phyloP scores from a whole-genome alignment of 768 basidiomycete genomes.

The Tulasnella sp. region DNA sequence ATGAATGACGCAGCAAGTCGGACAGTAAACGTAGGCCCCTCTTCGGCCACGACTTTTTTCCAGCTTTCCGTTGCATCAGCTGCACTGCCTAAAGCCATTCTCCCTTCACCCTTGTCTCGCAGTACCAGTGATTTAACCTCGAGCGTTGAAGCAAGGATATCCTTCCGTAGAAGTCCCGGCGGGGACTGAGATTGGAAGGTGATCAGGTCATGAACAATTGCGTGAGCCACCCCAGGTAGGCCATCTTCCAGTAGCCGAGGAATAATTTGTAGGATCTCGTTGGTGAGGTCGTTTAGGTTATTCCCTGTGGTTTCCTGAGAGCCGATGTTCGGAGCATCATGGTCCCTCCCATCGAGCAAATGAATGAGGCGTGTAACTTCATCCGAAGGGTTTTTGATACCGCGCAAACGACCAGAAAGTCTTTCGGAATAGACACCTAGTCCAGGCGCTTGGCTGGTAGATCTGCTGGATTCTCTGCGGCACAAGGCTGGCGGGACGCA shows the following conservation, averaged over 20 bases:
- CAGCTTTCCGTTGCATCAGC: neutral
- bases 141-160: neutral
- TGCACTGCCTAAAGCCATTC: neutral
- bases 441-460: too few relatives aligned
- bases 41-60: neutral
- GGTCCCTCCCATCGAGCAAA: too few relatives aligned
- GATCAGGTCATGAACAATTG: neutral
- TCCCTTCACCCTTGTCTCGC: neutral
- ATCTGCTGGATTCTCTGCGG: too few relatives aligned
- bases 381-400: too few relatives aligned
- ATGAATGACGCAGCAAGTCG: slow-evolving; percentile 1
- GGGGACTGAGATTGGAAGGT: neutral
- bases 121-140: neutral
- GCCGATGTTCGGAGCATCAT: too few relatives aligned
- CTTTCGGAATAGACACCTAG: too few relatives aligned
- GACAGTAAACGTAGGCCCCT: neutral
- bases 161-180: neutral
- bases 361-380: too few relatives aligned
- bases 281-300: too few relatives aligned
- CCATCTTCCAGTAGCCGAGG: neutral
- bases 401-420: too few relatives aligned
- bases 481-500: too few relatives aligned
- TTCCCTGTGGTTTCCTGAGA: too few relatives aligned
- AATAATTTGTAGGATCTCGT: neutral
- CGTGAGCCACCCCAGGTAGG: too few relatives aligned